phyloP scores from a whole-genome alignment of 2,329 filamentous ascomycete genomes.

The Lecanoromycetidae sp. region DNA sequence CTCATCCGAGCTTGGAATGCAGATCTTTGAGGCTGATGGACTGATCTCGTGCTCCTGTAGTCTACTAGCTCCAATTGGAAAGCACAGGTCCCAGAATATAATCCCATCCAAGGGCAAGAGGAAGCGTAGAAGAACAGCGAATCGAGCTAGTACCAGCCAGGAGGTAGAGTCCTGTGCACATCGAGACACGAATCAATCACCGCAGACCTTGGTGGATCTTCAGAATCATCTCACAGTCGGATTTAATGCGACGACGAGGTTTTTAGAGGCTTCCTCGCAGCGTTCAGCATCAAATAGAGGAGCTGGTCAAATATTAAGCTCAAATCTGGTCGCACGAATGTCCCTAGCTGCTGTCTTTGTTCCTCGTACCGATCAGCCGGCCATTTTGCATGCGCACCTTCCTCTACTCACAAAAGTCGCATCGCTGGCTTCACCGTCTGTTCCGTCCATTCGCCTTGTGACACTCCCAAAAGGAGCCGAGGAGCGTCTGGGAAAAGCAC shows the following conservation, averaged over 20 bases:
- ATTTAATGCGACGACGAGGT: constrained; percentile 33
- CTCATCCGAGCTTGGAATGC: constrained; percentile 2
- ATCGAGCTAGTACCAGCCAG: neutral
- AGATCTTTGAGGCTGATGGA: constrained; percentile 6
- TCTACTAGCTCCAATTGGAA: constrained; percentile 27
- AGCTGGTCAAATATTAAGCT: neutral
- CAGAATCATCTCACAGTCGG: constrained; percentile 30
- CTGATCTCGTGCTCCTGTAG: constrained; percentile 13
- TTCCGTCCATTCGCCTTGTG: constrained; percentile 24
- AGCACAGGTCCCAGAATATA: constrained; percentile 28
- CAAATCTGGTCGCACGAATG: too few species aligned
- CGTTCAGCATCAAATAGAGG: constrained; percentile 5
- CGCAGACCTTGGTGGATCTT: constrained; percentile 17
- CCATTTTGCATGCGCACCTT: constrained; percentile 20
- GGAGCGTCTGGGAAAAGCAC: constrained; percentile 23
- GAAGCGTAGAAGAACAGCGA: constrained; percentile 23
- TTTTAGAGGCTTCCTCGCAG: constrained; percentile 29
- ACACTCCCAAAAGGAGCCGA: constrained; percentile 26
- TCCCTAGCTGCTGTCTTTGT: constrained; percentile 20
- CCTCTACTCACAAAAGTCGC: constrained; percentile 19
- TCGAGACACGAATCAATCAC: neutral
- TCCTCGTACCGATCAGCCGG: constrained; percentile 16
- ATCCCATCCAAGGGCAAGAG: constrained; percentile 29
- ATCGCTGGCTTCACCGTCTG: constrained; percentile 12
- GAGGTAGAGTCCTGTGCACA: neutral